Evolutionary conservation across 768 basidiomycete species (phyloP).

Genomic region (Suillus cothurnatus): DNA sequence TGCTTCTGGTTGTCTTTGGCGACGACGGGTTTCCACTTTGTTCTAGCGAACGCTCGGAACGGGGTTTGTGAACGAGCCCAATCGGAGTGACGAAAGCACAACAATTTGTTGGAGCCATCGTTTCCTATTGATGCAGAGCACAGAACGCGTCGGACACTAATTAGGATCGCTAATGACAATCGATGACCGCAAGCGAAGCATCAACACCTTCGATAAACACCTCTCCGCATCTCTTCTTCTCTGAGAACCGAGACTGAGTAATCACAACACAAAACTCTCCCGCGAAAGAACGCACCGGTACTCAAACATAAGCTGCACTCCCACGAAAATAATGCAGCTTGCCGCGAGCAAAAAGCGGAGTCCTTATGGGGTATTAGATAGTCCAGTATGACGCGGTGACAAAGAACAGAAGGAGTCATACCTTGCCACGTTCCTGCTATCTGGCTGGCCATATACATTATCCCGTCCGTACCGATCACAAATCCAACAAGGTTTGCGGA

Average conservation of each 20-base stretch:
- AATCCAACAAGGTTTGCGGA: constrained; percentile 94
- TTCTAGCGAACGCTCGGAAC: neutral
- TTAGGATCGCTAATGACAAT: neutral
- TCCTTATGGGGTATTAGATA: constrained; percentile 42
- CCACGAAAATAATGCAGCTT: constrained; percentile 72
- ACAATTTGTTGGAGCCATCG: neutral
- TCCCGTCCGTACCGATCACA: constrained; percentile 85
- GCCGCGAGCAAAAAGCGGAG: constrained; percentile 64
- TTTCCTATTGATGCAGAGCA: neutral
- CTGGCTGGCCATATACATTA: constrained; percentile 61
- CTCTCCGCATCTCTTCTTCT: constrained; percentile 71
- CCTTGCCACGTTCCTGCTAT: constrained; percentile 71
- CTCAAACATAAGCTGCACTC: constrained; percentile 93
- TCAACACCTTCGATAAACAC: constrained; percentile 57
- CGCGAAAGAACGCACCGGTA: constrained; percentile 63
- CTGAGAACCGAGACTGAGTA: constrained; percentile 36
- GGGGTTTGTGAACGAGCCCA: neutral
- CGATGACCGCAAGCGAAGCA: neutral
- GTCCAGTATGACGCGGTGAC: constrained; percentile 9
- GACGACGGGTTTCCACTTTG: neutral
- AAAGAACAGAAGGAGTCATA: constrained; percentile 24
- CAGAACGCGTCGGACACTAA: neutral
- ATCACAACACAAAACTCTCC: constrained; percentile 6
- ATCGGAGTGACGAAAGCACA: neutral
- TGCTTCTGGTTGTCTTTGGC: neutral